Evolutionary conservation across 306 rosid genomes (phyloP).

Genomic region (Fragaria nilgerrensis): DNA sequence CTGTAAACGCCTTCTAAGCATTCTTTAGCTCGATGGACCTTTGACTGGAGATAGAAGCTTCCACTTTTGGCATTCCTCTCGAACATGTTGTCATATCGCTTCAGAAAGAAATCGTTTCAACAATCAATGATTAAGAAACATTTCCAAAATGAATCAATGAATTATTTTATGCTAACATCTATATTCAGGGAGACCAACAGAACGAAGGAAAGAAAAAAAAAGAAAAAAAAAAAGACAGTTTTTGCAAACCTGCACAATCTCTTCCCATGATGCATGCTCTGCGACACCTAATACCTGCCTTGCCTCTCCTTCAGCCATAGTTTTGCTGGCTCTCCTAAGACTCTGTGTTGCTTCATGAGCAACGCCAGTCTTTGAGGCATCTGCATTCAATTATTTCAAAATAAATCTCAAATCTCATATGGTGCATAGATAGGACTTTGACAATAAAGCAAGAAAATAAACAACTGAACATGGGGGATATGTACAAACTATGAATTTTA

Average conservation of each 20-base stretch:
- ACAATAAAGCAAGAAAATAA: neutral
- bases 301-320: conserved; percentile 90
- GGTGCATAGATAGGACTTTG: neutral
- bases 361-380: conserved; percentile 56
- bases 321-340: conserved; percentile 48
- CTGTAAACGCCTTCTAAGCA: conserved; percentile 50
- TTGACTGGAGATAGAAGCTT: conserved; percentile 91
- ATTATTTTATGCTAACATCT: neutral
- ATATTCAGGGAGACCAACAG: neutral
- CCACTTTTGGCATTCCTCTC: conserved; percentile 74
- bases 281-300: conserved; percentile 87
- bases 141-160: neutral
- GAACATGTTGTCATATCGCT: conserved; percentile 74
- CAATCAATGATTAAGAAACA: neutral
- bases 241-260: conserved; percentile 54
- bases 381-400: conserved; percentile 28
- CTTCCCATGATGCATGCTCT: conserved; percentile 81
- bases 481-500: neutral
- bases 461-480: neutral
- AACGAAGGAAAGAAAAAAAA: neutral
- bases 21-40: conserved; percentile 94
- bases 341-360: conserved; percentile 57
- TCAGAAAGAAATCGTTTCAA: conserved; percentile 12
- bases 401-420: neutral
- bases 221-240: neutral